Evolutionary conservation across 495 filamentous ascomycete species (phyloP).

Genomic region (Talaromyces nanjingensis): DNA sequence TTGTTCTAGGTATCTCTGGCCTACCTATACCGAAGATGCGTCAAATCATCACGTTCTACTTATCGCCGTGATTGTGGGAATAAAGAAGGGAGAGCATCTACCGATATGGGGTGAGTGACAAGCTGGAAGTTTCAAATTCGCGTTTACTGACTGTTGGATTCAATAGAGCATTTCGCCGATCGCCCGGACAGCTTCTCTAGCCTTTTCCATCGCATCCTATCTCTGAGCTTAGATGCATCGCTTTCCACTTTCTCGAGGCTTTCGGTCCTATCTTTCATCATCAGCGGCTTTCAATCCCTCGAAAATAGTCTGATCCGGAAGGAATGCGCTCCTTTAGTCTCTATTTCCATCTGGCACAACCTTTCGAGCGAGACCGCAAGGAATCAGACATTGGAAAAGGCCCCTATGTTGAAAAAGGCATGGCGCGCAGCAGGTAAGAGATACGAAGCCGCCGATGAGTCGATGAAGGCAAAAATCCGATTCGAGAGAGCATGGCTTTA

Average conservation of each 20-base stretch:
- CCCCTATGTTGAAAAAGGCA: slow-evolving; percentile 67
- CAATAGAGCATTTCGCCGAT: slow-evolving; percentile 63
- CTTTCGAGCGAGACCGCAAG: slow-evolving; percentile 65
- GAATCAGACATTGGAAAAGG: slow-evolving; percentile 61
- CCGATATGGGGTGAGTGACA: slow-evolving; percentile 72
- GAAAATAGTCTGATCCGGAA: slow-evolving; percentile 86
- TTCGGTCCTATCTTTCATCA: slow-evolving; percentile 78
- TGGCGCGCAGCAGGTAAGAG: slow-evolving; percentile 85
- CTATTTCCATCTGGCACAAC: slow-evolving; percentile 93
- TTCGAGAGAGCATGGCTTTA: slow-evolving; percentile 96
- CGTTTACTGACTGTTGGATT: slow-evolving; percentile 2
- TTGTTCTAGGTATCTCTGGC: slow-evolving; percentile 75
- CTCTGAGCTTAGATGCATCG: slow-evolving; percentile 77
- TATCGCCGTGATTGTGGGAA: slow-evolving; percentile 75
- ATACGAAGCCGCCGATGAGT: slow-evolving; percentile 81
- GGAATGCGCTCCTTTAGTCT: slow-evolving; percentile 92
- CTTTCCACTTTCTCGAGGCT: slow-evolving; percentile 64
- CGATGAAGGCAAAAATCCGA: slow-evolving; percentile 65
- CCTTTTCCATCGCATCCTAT: slow-evolving; percentile 84
- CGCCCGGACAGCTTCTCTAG: slow-evolving; percentile 77
- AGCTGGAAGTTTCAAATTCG: slow-evolving; percentile 13
- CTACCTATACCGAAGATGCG: slow-evolving; percentile 79
- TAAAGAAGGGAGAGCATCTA: slow-evolving; percentile 80
- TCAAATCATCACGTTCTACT: slow-evolving; percentile 87
- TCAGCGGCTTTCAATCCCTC: slow-evolving; percentile 87